phyloP scores from a whole-genome alignment of 345 rosid genomes.

The Sapria himalayana region DNA sequence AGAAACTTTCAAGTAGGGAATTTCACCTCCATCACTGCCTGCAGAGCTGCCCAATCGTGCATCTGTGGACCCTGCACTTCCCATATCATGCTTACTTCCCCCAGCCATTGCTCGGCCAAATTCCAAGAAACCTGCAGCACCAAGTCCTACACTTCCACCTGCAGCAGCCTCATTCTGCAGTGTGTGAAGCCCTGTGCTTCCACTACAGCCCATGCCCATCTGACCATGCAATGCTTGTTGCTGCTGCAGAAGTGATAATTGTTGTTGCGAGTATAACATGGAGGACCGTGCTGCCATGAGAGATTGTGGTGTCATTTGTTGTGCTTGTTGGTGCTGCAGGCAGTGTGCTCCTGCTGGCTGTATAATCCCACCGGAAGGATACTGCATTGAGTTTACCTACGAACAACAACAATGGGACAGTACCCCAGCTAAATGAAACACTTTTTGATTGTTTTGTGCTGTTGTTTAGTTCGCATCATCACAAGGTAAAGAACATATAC shows the following conservation, averaged over 20 bases:
- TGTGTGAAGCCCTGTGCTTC: conserved; percentile 38
- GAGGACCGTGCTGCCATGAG: conserved; percentile 85
- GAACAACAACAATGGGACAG: conserved; percentile 1
- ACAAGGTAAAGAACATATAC: too few species aligned
- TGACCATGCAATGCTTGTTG: conserved; percentile 72
- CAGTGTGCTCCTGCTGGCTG: conserved; percentile 80
- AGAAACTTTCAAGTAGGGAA: conserved; percentile 57
- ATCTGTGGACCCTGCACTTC: conserved; percentile 37
- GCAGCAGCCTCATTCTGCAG: conserved; percentile 33
- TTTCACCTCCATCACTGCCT: conserved; percentile 70
- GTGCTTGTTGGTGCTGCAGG: conserved; percentile 81
- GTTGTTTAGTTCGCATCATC: too few species aligned
- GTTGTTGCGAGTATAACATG: conserved; percentile 71
- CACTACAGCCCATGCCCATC: conserved; percentile 72
- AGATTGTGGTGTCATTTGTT: conserved; percentile 74
- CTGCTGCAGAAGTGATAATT: conserved; percentile 59
- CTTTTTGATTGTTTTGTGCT: too few species aligned
- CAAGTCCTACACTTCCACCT: conserved; percentile 49
- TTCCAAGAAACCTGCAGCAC: conserved; percentile 50
- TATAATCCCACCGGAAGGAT: conserved; percentile 39
- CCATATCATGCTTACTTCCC: conserved; percentile 72
- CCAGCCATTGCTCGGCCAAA: conserved; percentile 29
- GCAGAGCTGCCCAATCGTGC: conserved; percentile 73
- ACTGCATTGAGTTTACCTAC: conserved; percentile 30
- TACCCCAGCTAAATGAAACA: too few species aligned